Evolutionary conservation across 2,329 filamentous ascomycete genomes (phyloP), one percentile per base, ranked within the genome.

Genomic region (Sphaerulina populicola): DNA sequence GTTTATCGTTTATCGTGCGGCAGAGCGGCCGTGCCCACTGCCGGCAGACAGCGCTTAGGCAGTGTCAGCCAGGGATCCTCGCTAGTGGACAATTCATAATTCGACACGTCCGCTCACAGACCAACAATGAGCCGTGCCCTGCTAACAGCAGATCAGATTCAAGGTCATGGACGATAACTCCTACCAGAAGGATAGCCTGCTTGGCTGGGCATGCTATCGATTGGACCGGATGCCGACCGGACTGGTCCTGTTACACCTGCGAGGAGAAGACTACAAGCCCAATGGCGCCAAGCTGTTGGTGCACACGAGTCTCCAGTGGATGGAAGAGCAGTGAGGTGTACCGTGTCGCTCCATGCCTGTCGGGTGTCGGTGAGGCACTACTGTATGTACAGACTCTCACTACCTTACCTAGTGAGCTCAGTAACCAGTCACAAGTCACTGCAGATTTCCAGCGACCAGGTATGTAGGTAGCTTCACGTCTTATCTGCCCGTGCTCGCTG

Each of bases 151-250:
- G 11, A 53, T 48, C 54, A 83, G 80, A 59, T 87, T 97, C 74
- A 88, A 94, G 61, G 76, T 97, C 59, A 85, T 89, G 68, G 88
- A 97, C 66, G 85, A 94, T 60, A 43, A 91, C 68, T 79, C 90
- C 58, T 82, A 83, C 3, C 77, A 78, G 29, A 64, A 64, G 56
- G 89, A 97, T 63, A 79, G 85, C 53, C 69, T 95, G 51, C 84
- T 88, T 9, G 88, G 85, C 2, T 97, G 93, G 93, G 82, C 86
- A 1, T 95, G 89, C 64, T 83, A 94, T 60, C 78, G 89, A 41
- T 27, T 18, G 35, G 89, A 96, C 69, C 78, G 89, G 6, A 68
- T 96, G 53, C 80, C 81, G 54, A 72, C 78, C 31, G 91, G 93
- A 0, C 86, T 86, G 60, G 77, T 89, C 9, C 81, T 95, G 58